Conservation (phyloP, 352 stramenopile species). For the Globisporangium apiculatum region DNA sequence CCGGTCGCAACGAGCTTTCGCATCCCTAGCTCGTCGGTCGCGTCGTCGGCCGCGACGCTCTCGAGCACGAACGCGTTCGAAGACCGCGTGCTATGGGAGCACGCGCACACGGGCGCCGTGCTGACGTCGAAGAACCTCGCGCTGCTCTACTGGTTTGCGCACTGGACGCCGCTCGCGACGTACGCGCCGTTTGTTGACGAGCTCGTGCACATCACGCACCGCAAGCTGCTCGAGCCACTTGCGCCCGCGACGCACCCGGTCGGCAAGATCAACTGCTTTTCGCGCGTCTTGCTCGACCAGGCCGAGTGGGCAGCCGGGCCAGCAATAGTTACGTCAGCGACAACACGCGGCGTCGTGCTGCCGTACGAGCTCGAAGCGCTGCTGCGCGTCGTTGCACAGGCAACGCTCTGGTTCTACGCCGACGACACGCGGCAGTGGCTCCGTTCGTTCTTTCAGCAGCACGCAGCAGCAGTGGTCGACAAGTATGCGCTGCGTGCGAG, state of each 20-base stretch:
- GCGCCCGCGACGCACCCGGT: slow-evolving; percentile 8
- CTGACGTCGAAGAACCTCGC: slow-evolving; percentile 53
- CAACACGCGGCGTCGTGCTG: background rate
- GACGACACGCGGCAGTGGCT: slow-evolving; percentile 33
- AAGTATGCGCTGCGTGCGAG: slow-evolving; percentile 36
- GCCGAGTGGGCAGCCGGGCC: slow-evolving; percentile 11
- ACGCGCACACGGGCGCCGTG: slow-evolving; percentile 28
- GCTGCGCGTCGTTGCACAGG: slow-evolving; percentile 30
- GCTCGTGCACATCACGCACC: slow-evolving; percentile 32
- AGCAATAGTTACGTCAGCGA: background rate
- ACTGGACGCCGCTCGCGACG: slow-evolving; percentile 36
- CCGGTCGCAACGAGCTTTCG: background rate
- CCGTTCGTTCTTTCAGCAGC: slow-evolving; percentile 32
- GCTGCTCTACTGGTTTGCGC: slow-evolving; percentile 37
- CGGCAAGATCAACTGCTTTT: slow-evolving; percentile 41
- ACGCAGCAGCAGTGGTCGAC: slow-evolving; percentile 23
- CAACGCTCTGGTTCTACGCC: slow-evolving; percentile 46
- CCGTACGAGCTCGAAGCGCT: slow-evolving; percentile 31
- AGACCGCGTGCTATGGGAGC: slow-evolving; percentile 49
- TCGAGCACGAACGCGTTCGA: slow-evolving; percentile 23
- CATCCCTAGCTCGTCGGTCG: background rate
- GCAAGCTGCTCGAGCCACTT: slow-evolving; percentile 25
- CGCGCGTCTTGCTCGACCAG: slow-evolving; percentile 33
- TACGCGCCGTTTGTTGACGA: slow-evolving; percentile 45
- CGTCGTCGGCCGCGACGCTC: background rate